Conservation (phyloP, 768 basidiomycete genomes). For the Tylopilus vinaceipallidus region DNA sequence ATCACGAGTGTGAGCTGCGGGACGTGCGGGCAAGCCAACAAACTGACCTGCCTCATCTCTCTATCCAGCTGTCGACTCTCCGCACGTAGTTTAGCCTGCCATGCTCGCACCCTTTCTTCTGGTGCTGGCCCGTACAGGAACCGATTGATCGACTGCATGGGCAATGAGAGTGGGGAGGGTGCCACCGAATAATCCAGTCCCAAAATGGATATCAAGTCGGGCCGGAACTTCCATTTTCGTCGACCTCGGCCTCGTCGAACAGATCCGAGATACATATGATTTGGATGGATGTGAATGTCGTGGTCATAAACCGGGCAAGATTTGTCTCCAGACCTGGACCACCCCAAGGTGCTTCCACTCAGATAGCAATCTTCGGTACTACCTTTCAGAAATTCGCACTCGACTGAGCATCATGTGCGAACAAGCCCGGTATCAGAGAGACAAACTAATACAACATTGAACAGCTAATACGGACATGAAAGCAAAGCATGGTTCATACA, state of each 20-base stretch:
- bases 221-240: slow-evolving; percentile 8
- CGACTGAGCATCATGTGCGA: no score
- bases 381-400: neutral
- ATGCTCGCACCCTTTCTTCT: slow-evolving; percentile 88
- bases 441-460: neutral
- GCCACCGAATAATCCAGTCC: slow-evolving; percentile 1
- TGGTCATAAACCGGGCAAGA: no score
- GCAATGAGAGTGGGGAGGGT: slow-evolving; percentile 5
- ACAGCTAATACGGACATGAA: slow-evolving; percentile 11
- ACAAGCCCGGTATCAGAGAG: neutral
- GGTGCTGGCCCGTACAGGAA: slow-evolving; percentile 96
- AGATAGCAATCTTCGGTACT: no score
- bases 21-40: slow-evolving; percentile 11
- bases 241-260: neutral
- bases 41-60: slow-evolving; percentile 91
- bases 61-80: slow-evolving; percentile 85
- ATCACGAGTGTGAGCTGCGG: slow-evolving; percentile 14
- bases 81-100: slow-evolving; percentile 84
- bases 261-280: no score
- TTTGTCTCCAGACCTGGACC: no score
- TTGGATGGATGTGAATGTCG: no score
- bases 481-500: slow-evolving; percentile 3
- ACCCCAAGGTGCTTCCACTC: no score
- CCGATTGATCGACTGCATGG: slow-evolving; percentile 86
- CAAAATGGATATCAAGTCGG: slow-evolving; percentile 9